Percentiles rank a stretch among this genome's conserved stretches.
Evolutionary conservation across 2,329 filamentous ascomycete species (phyloP).

Genomic region (Fusarium sp.): DNA sequence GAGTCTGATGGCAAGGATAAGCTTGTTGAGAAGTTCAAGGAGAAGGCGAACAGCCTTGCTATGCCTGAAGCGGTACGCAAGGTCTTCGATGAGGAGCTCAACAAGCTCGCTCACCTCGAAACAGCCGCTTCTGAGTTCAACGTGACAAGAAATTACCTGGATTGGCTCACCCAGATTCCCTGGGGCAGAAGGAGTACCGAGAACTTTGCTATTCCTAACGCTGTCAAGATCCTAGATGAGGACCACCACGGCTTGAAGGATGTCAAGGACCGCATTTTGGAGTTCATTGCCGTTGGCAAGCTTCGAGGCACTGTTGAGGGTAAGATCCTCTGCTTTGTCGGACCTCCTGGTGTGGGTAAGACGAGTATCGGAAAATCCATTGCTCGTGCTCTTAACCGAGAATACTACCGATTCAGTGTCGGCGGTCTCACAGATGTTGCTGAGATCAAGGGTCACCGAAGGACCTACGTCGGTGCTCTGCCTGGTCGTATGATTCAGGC

Average conservation of each 20-base stretch:
- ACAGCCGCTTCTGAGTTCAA: conserved; percentile 98
- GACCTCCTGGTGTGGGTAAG: conserved; percentile 96
- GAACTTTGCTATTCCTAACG: conserved; percentile 95
- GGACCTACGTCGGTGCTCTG: conserved; percentile 95
- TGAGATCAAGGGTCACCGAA: conserved; percentile 96
- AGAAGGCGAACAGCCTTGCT: conserved; percentile 90
- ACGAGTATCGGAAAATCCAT: conserved; percentile 99
- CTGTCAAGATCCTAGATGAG: conserved; percentile 89
- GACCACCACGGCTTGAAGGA: conserved; percentile 98
- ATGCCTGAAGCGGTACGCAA: conserved; percentile 98
- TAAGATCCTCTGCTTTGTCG: conserved; percentile 98
- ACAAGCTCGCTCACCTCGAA: conserved; percentile 95
- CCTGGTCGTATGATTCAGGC: conserved; percentile 98
- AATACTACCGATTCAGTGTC: conserved; percentile 99
- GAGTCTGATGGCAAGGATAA: conserved; percentile 99
- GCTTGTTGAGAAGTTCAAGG: conserved; percentile 95
- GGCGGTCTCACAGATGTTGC: conserved; percentile 97
- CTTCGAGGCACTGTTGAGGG: conserved; percentile 96
- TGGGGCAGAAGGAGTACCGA: conserved; percentile 96
- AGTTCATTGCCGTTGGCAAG: conserved; percentile 98
- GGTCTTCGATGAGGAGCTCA: conserved; percentile 97
- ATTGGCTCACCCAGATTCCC: conserved; percentile 98
- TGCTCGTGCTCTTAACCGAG: conserved; percentile 89
- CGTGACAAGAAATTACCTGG: conserved; percentile 96
- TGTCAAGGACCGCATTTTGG: conserved; percentile 96